Base-by-base conservation (phyloP, 768 basidiomycete genomes). In the Kwoniella mangroviensis region DNA sequence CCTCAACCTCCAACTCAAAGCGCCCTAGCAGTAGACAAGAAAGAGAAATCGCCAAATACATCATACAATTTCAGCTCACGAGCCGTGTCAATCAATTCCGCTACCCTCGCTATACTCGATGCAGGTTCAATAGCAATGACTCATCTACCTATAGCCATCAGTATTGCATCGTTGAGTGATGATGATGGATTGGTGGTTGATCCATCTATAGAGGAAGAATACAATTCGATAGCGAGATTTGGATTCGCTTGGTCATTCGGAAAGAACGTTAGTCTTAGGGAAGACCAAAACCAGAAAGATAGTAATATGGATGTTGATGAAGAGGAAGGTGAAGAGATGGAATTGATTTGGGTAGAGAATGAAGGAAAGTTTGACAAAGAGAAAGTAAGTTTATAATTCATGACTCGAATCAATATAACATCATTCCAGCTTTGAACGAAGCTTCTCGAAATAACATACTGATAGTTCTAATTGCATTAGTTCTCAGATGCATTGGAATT, bases 51-150 rank as follows among this genome's bases (percentile, higher is more conserved):
- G 22, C 66, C 65, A 21, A 22, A 65, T 22, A 66, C 63, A 56
- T 65, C 66, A 4, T 66, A 54, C 42, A 53, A 69, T 21, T 73
- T 74, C 53, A 71, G 80, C 1, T 65, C 74, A 5, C 61, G 78
- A 54, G 82, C 84, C 0, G 78, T 82, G 1, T 55, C 75, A 3
- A 74, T 85, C 56, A 86, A 85, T 61, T 82, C 84, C 1, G 63
- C 81, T 4, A 77, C 81, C 6, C 63, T 84, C 7, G 76, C 84
- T 0, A 64, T 82, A 6, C 65, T 84, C 10, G 82, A 84, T 58
- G 77, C 79, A 1, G 84, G 81, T 0, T 73, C 71, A 5, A 70
- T 85, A 12, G 75, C 79, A 11, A 71, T 82, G 26, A 67, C 66
- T 9, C 83, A 76, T 13, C 66, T 83, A 34, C 67, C 82, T 11